Percentiles rank a stretch among this genome's conserved stretches.
phyloP scores from a whole-genome alignment of 352 stramenopile species.

The Phytophthora tubulina region DNA sequence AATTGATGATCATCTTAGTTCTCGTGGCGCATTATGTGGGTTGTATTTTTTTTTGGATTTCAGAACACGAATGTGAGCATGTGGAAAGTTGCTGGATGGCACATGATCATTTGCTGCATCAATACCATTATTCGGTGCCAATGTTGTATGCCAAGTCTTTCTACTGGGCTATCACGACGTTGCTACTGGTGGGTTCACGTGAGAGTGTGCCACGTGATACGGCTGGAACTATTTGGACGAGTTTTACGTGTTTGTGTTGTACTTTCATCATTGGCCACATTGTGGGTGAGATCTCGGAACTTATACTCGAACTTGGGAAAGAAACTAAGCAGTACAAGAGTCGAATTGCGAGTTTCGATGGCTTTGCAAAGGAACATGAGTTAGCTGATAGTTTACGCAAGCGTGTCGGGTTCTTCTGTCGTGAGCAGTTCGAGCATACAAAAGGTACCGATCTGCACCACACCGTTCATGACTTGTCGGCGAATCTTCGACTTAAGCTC shows the following conservation, averaged over 20 bases:
- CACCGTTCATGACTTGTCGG: conserved; percentile 67
- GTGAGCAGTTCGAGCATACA: conserved; percentile 63
- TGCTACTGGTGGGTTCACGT: conserved; percentile 66
- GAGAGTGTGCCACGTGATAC: conserved; percentile 61
- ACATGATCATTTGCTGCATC: conserved; percentile 66
- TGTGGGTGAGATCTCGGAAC: conserved; percentile 74
- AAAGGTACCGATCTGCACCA: conserved; percentile 58
- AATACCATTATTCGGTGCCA: conserved; percentile 59
- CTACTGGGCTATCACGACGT: conserved; percentile 78
- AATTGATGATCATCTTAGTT: conserved; percentile 77
- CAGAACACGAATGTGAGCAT: conserved; percentile 59
- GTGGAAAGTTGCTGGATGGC: conserved; percentile 64
- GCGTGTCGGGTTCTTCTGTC: conserved; percentile 71
- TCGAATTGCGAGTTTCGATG: conserved; percentile 78
- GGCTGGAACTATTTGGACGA: conserved; percentile 66
- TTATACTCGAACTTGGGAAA: conserved; percentile 82
- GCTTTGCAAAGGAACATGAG: conserved; percentile 74
- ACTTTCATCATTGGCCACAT: conserved; percentile 84
- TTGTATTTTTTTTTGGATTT: conserved; percentile 80
- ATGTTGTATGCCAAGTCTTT: conserved; percentile 74
- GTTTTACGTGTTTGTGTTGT: conserved; percentile 62
- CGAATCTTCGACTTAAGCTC: conserved; percentile 76
- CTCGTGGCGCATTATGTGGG: conserved; percentile 69
- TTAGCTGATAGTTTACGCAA: conserved; percentile 56
- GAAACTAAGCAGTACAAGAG: conserved; percentile 77